phyloP scores from a whole-genome alignment of 1,284 basidiomycete genomes.

The Cutaneotrichosporon curvatum region DNA sequence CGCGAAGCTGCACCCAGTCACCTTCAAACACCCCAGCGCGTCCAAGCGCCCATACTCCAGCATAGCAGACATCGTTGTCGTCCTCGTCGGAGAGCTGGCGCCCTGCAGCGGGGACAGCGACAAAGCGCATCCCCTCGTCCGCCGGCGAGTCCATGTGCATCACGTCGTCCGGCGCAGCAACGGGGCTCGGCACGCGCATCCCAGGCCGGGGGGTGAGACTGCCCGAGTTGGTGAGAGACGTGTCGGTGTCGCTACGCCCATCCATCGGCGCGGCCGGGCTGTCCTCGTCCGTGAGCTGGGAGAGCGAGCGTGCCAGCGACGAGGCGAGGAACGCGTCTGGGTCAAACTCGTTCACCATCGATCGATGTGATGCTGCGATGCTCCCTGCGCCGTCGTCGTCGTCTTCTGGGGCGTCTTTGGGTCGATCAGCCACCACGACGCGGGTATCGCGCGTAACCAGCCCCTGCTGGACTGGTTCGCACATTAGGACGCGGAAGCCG shows the following conservation, averaged over 20 bases:
- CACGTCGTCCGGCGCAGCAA: constrained; percentile 19
- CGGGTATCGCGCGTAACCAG: constrained; percentile 52
- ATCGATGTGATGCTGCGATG: constrained; percentile 25
- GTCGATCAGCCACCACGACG: constrained; percentile 51
- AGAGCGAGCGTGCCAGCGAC: constrained; percentile 16
- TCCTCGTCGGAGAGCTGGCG: constrained; percentile 8
- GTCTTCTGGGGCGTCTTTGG: constrained; percentile 16
- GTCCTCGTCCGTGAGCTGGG: constrained; percentile 27
- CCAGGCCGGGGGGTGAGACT: constrained; percentile 42
- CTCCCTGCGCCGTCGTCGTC: constrained; percentile 18
- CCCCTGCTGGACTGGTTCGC: constrained; percentile 68
- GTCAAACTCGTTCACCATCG: constrained; percentile 31
- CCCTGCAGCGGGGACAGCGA: constrained; percentile 1
- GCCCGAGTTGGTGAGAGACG: constrained; percentile 31
- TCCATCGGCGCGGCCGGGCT: constrained; percentile 10
- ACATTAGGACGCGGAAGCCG: constrained; percentile 42
- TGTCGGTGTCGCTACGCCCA: constrained; percentile 15
- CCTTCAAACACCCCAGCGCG: constrained; percentile 70
- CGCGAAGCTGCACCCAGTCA: constrained; percentile 66
- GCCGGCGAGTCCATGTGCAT: constrained; percentile 12
- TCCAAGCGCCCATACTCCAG: constrained; percentile 55
- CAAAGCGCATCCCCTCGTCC: constrained; percentile 15
- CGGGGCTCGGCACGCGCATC: constrained; percentile 19
- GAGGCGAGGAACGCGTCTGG: constrained; percentile 23
- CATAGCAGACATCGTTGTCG: constrained; percentile 29